A percentile compares a stretch with the other conserved stretches of the same genome.
Conservation (phyloP, 2,329 filamentous ascomycete species). For the Tolypocladium amazonense region DNA sequence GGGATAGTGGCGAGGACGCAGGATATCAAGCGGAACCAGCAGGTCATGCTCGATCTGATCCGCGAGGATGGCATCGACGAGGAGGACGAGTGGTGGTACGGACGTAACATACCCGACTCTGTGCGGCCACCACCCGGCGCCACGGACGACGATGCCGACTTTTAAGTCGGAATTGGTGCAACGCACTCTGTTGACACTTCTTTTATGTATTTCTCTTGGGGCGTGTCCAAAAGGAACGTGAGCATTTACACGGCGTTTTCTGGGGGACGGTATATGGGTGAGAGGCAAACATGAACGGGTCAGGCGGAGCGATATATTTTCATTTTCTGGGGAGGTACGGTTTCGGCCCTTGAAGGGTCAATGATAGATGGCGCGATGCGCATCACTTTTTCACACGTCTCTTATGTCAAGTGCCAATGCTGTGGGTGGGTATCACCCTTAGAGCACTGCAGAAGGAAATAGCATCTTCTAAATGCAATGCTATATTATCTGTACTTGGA, state of each 20-base stretch:
- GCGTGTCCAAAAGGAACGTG: background rate
- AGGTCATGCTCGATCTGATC: conserved; percentile 54
- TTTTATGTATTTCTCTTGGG: background rate
- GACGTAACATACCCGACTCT: conserved; percentile 41
- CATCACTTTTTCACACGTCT: background rate
- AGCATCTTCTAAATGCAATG: background rate
- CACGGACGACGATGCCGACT: conserved; percentile 40
- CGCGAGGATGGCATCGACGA: conserved; percentile 47
- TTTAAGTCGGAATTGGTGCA: background rate
- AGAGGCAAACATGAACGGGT: background rate
- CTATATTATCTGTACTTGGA: background rate
- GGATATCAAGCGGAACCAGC: conserved; percentile 53
- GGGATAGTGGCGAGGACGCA: conserved; percentile 45
- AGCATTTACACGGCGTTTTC: background rate
- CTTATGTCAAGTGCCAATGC: background rate
- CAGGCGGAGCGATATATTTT: background rate
- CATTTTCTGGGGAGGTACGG: background rate
- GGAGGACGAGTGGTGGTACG: conserved; percentile 54
- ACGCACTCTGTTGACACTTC: background rate
- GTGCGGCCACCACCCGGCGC: conserved; percentile 39
- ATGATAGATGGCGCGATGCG: background rate
- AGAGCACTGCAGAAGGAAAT: background rate
- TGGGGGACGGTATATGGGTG: background rate
- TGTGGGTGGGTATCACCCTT: background rate
- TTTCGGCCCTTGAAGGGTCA: background rate